Conservation (phyloP, 768 basidiomycete species). For the Lentinula lateritia region DNA sequence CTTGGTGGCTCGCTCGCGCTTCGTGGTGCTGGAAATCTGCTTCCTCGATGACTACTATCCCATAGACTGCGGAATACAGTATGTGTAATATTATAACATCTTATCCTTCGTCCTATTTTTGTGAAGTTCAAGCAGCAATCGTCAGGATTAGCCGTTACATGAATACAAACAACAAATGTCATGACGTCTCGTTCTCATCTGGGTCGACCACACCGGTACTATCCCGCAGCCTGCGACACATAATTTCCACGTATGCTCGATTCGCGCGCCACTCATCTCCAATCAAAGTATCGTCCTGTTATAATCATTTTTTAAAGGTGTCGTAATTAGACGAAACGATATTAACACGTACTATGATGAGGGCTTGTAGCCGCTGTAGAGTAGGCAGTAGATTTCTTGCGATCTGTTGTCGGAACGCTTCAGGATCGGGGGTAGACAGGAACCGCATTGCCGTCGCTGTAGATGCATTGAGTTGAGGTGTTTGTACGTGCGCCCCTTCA, state of each 20-base stretch:
- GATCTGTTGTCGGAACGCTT: conserved; percentile 52
- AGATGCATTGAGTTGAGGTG: conserved; percentile 12
- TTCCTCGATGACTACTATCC: conserved; percentile 59
- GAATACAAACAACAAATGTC: not conserved
- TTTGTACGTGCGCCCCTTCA: conserved; percentile 29
- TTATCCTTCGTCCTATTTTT: not conserved
- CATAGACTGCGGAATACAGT: not conserved
- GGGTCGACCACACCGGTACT: conserved; percentile 50
- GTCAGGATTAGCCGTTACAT: not conserved
- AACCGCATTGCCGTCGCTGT: conserved; percentile 48
- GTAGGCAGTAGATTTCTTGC: conserved; percentile 49
- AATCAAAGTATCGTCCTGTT: conserved; percentile 36
- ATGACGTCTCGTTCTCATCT: conserved; percentile 6
- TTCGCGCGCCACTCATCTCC: conserved; percentile 56
- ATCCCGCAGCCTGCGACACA: conserved; percentile 67
- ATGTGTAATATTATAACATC: not conserved
- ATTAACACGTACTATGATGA: conserved; percentile 42
- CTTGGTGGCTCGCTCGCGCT: conserved; percentile 78
- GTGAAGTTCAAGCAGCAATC: not conserved
- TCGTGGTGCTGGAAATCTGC: conserved; percentile 75
- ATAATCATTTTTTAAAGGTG: not conserved
- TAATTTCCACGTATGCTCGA: conserved; percentile 70
- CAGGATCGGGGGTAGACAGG: conserved; percentile 51
- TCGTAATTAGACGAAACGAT: too few relatives aligned
- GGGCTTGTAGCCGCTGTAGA: conserved; percentile 44